phyloP scores from a whole-genome alignment of 345 rosid species.

The Arabidopsis suecica region DNA sequence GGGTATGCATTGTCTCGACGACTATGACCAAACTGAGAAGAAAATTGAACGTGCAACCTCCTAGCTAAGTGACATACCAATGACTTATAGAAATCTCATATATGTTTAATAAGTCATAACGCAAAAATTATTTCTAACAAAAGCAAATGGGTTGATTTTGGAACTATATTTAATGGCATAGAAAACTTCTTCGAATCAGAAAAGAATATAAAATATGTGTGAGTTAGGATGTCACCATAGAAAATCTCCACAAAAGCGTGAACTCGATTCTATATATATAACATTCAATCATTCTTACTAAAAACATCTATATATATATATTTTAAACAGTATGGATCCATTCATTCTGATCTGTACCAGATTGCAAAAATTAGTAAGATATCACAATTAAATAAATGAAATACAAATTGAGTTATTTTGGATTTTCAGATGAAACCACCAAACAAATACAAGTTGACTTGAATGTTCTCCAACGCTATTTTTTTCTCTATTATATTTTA shows the following conservation, averaged over 20 bases:
- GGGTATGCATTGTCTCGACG: neutral
- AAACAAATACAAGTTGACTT: neutral
- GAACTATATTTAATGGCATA: neutral
- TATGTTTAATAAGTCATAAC: neutral
- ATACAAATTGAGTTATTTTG: neutral
- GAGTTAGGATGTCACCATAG: slow-evolving; percentile 20
- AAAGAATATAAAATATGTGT: slow-evolving; percentile 21
- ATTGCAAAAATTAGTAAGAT: neutral
- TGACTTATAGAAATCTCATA: neutral
- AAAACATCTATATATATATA: too few species aligned
- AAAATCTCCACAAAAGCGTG: slow-evolving; percentile 19
- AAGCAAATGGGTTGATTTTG: neutral
- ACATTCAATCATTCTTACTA: neutral
- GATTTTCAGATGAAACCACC: slow-evolving; percentile 21
- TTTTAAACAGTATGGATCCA: neutral
- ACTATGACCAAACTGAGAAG: slow-evolving; percentile 3
- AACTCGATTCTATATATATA: neutral
- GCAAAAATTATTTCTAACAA: neutral
- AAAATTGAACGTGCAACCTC: slow-evolving; percentile 2
- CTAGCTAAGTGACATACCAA: neutral
- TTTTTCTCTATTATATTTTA: neutral
- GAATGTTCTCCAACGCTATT: neutral
- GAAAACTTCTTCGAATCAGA: slow-evolving; percentile 10
- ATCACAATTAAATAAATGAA: neutral
- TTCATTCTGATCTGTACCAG: slow-evolving; percentile 5